A percentile compares a stretch with the other conserved stretches of the same genome.
These are phyloP conservation scores for Wickerhamomyces alni DNA, from an alignment of 805 yeast genomes.

Conservation along the genomic window DNA sequence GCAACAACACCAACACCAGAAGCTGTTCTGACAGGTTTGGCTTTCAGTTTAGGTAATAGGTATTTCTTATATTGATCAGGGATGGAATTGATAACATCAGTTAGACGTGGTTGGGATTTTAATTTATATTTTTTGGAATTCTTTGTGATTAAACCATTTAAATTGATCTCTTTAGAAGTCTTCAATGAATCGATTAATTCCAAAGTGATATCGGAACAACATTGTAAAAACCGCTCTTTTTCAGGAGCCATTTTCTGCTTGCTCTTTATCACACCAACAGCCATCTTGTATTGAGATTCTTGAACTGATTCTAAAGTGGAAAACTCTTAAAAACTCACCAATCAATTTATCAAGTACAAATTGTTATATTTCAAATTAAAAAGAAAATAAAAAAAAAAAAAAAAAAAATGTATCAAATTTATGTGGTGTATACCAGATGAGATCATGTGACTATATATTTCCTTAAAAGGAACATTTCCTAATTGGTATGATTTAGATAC, in stretches of 20 bases:
- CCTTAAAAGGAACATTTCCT: no score
- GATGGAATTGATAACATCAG: constrained; percentile 90
- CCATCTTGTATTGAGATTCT: constrained; percentile 15
- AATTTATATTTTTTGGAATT: constrained; percentile 87
- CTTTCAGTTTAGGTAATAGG: constrained; percentile 86
- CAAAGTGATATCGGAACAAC: constrained; percentile 87
- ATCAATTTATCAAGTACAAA: background rate
- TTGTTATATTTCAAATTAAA: background rate
- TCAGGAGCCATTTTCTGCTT: constrained; percentile 80
- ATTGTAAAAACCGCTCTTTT: constrained; percentile 85
- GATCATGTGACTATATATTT: background rate
- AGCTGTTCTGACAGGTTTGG: constrained; percentile 98
- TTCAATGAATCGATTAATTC: constrained; percentile 78
- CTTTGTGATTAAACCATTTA: constrained; percentile 83
- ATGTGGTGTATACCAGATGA: constrained; percentile 5
- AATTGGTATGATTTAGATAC: no score
- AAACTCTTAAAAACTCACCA: no score
- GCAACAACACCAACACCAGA: constrained; percentile 99
- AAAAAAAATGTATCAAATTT: background rate
- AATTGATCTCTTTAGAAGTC: constrained; percentile 70
- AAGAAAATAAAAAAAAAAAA: constrained; percentile 1
- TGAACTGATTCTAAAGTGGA: no score
- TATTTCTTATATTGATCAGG: constrained; percentile 95
- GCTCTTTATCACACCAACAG: constrained; percentile 25
- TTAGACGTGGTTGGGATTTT: constrained; percentile 86